phyloP scores from a whole-genome alignment of 2,329 filamentous ascomycete genomes.

The Pseudonectria foliicola region DNA sequence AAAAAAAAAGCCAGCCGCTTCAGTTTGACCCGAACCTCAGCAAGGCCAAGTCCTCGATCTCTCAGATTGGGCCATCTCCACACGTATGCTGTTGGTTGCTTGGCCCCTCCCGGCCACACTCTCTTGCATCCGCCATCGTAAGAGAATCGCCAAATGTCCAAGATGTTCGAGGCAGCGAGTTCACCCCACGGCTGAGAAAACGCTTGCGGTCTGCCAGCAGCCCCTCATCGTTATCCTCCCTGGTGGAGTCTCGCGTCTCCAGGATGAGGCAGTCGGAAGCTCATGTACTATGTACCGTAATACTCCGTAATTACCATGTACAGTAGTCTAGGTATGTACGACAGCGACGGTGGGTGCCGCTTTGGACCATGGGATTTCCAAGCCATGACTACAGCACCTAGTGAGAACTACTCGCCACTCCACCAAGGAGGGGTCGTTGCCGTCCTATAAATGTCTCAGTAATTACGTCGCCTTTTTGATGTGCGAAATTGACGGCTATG shows the following conservation, averaged over 20 bases:
- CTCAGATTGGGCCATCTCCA: conserved; percentile 17
- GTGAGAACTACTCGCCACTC: conserved; percentile 4
- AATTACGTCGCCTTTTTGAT: conserved; percentile 10
- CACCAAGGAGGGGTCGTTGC: conserved; percentile 6
- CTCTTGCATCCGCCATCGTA: too few species aligned
- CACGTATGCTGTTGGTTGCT: conserved; percentile 20
- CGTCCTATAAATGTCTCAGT: conserved; percentile 22
- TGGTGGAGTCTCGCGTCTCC: conserved; percentile 12
- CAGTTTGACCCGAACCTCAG: conserved; percentile 10
- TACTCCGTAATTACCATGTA: conserved; percentile 16
- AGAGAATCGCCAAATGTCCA: too few species aligned
- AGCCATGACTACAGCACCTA: too few species aligned
- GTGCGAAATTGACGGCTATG: conserved; percentile 15
- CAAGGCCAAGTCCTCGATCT: conserved; percentile 13
- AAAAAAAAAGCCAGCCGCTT: conserved; percentile 11
- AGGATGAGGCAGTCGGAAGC: conserved; percentile 12
- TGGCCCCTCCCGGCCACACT: too few species aligned
- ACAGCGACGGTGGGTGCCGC: too few species aligned
- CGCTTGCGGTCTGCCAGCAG: conserved; percentile 13
- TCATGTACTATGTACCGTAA: conserved; percentile 13
- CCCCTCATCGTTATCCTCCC: conserved; percentile 17
- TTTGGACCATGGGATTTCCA: too few species aligned
- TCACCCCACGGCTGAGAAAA: conserved; percentile 19
- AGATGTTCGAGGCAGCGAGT: conserved; percentile 11
- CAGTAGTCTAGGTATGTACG: too few species aligned